phyloP scores from a whole-genome alignment of 75 land plant genomes.

The Chamaecyparis obtusa region DNA sequence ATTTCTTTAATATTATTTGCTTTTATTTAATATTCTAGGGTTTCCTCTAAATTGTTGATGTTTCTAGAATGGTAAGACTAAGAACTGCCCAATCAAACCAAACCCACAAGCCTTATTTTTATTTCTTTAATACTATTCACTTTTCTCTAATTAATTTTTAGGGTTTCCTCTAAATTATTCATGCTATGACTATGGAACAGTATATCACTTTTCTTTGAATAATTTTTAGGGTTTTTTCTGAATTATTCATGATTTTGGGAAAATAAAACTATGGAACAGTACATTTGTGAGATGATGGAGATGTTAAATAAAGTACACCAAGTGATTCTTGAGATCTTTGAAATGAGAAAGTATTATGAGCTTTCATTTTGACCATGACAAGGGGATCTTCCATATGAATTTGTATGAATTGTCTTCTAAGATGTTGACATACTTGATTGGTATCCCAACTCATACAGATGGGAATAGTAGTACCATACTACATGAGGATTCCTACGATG shows the following conservation, averaged over 20 bases:
- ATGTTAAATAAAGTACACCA: conserved; percentile 12
- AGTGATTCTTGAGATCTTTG: conserved; percentile 25
- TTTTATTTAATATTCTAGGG: too few relatives aligned
- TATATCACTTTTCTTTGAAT: too few relatives aligned
- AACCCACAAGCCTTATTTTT: background rate
- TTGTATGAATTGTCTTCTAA: conserved; percentile 15
- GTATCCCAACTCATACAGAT: background rate
- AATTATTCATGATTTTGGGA: too few relatives aligned
- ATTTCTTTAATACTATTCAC: too few relatives aligned
- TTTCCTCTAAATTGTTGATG: too few relatives aligned
- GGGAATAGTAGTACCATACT: conserved; percentile 25
- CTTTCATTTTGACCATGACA: conserved; percentile 7
- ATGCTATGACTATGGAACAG: background rate
- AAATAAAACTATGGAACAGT: too few relatives aligned
- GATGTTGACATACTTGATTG: background rate
- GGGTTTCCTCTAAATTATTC: too few relatives aligned
- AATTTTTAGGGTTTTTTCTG: too few relatives aligned
- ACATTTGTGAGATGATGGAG: background rate
- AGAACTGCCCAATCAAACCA: too few relatives aligned
- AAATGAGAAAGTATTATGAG: conserved; percentile 16
- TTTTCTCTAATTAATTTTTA: too few relatives aligned
- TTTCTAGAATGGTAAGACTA: too few relatives aligned
- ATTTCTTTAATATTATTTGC: too few relatives aligned
- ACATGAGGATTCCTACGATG: conserved; percentile 28
- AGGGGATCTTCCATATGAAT: conserved; percentile 13